Conservation (phyloP, 78 protist species). For the Planoprotostelium fungivorum region DNA sequence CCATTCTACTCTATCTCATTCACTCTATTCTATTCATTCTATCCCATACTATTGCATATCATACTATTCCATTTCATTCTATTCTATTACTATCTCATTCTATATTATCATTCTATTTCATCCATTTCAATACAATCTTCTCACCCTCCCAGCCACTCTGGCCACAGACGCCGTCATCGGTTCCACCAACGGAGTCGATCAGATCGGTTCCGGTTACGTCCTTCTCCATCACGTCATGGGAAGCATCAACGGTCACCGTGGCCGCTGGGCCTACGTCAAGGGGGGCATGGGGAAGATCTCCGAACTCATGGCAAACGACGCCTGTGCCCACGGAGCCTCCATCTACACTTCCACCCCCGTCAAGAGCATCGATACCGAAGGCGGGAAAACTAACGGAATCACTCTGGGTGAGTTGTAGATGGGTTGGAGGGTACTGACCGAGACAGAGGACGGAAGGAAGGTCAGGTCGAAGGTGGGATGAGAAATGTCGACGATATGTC, state of each 20-base stretch:
- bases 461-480: conserved; percentile 5
- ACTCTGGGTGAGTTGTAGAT: not conserved
- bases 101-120: too few relatives aligned
- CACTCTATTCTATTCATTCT: too few relatives aligned
- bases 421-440: not conserved
- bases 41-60: too few relatives aligned
- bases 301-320: not conserved
- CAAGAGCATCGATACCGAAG: not conserved
- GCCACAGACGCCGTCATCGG: conserved; percentile 74
- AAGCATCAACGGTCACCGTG: conserved; percentile 6
- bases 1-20: too few relatives aligned
- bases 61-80: too few relatives aligned
- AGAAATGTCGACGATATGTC: too few relatives aligned
- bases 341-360: not conserved
- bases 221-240: conserved; percentile 66
- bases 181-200: conserved; percentile 16
- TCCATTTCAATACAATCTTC: too few relatives aligned
- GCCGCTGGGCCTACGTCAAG: conserved; percentile 49
- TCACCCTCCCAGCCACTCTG: conserved; percentile 42
- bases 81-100: too few relatives aligned
- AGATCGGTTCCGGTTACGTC: conserved; percentile 51
- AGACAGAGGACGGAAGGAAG: not conserved
- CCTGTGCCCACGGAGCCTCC: not conserved
- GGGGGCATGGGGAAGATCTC: conserved; percentile 66
- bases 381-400: not conserved